Evolutionary conservation across 352 stramenopile genomes (phyloP).

Genomic region (Phytopythium oedochilum): DNA sequence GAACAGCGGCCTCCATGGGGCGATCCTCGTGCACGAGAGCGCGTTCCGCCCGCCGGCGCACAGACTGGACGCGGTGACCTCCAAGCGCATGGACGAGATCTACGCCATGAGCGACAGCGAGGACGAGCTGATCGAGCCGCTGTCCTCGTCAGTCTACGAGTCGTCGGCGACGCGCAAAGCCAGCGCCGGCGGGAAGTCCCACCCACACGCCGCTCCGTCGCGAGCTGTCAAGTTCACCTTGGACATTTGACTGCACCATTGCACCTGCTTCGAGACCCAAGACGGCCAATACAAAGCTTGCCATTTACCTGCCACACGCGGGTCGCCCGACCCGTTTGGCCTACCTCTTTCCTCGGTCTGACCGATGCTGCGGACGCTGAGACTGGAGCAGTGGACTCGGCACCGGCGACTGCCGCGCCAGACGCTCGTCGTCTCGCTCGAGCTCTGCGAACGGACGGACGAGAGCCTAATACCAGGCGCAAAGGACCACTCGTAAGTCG

Average conservation of each 20-base stretch:
- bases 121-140: constrained; percentile 64
- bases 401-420: not conserved
- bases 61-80: constrained; percentile 53
- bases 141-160: constrained; percentile 56
- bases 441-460: constrained; percentile 53
- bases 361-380: not conserved
- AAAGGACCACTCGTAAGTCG: not conserved
- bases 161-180: constrained; percentile 27
- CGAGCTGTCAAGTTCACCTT: constrained; percentile 62
- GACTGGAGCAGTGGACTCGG: not conserved
- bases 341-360: not conserved
- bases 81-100: constrained; percentile 65
- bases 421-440: not conserved
- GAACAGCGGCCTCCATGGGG: constrained; percentile 40
- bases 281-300: not conserved
- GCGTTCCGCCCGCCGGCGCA: constrained; percentile 38
- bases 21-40: constrained; percentile 65
- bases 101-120: constrained; percentile 85
- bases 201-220: constrained; percentile 13
- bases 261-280: not conserved
- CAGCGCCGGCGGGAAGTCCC: constrained; percentile 13
- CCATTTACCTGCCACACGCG: not conserved
- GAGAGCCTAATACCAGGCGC: constrained; percentile 24
- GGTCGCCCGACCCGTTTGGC: no score
- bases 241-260: constrained; percentile 21